Conservation (phyloP, 2,329 filamentous ascomycete species). For the Neospermospora avenae region DNA sequence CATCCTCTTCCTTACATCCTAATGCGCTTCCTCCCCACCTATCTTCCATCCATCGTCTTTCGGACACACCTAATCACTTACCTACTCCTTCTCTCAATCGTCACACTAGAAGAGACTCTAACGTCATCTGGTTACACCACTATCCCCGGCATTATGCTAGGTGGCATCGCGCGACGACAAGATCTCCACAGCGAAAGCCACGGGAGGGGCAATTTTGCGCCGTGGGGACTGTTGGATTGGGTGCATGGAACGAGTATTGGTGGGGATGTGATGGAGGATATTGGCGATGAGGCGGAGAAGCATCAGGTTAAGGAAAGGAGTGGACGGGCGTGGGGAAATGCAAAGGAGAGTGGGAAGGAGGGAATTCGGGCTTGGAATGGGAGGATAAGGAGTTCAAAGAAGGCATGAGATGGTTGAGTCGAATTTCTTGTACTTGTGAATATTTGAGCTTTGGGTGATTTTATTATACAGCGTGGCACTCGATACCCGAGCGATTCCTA, state of each 20-base stretch:
- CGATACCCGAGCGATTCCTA: no score
- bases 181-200: constrained; percentile 55
- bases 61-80: constrained; percentile 72
- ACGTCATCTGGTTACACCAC: constrained; percentile 65
- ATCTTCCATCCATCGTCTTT: constrained; percentile 61
- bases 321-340: constrained; percentile 35
- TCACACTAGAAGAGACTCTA: constrained; percentile 64
- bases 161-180: constrained; percentile 48
- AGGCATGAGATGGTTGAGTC: constrained; percentile 2
- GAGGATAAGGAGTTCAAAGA: constrained; percentile 27
- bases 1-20: constrained; percentile 64
- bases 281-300: constrained; percentile 53
- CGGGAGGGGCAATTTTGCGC: constrained; percentile 58
- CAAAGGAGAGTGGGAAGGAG: constrained; percentile 36
- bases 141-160: constrained; percentile 49
- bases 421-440: background rate
- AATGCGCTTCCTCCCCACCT: constrained; percentile 60
- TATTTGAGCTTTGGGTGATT: background rate
- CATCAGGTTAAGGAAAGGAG: constrained; percentile 46
- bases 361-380: constrained; percentile 31
- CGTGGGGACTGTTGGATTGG: constrained; percentile 63
- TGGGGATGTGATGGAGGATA: constrained; percentile 50
- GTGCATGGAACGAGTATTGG: constrained; percentile 53
- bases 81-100: constrained; percentile 59
- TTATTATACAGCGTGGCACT: background rate